Percentiles rank a stretch among this genome's conserved stretches.
phyloP scores from a whole-genome alignment of 2,329 filamentous ascomycete genomes.

The Colletotrichum shisoi region DNA sequence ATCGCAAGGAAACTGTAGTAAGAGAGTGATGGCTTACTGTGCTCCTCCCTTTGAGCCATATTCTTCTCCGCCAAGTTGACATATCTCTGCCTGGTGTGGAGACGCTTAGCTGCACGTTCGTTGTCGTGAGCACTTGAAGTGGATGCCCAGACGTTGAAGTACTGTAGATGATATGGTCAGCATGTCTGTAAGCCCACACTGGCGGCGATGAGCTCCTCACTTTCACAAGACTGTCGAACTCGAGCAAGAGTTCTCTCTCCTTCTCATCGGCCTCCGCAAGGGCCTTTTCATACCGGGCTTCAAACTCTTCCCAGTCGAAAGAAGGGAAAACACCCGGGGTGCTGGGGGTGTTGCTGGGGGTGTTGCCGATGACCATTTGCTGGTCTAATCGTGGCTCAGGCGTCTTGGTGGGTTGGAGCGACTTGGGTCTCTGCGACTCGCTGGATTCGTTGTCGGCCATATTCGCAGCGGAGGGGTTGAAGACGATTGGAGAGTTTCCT shows the following conservation, averaged over 20 bases:
- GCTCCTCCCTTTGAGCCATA: slow-evolving; percentile 76
- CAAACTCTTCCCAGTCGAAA: slow-evolving; percentile 82
- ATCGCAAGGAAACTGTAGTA: neutral
- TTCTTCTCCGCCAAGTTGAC: slow-evolving; percentile 77
- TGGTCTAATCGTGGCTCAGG: slow-evolving; percentile 52
- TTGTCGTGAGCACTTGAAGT: slow-evolving; percentile 77
- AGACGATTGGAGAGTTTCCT: neutral
- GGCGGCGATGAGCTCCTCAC: slow-evolving; percentile 49
- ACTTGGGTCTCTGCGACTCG: slow-evolving; percentile 23
- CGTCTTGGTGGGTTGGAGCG: slow-evolving; percentile 45
- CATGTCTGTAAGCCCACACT: slow-evolving; percentile 4
- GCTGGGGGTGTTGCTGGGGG: slow-evolving; percentile 51
- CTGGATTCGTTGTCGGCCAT: slow-evolving; percentile 26
- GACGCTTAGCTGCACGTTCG: slow-evolving; percentile 77
- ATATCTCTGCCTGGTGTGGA: slow-evolving; percentile 80
- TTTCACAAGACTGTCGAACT: slow-evolving; percentile 73
- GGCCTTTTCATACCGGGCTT: slow-evolving; percentile 71
- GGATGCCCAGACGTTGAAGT: slow-evolving; percentile 81
- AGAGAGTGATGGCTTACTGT: slow-evolving; percentile 68
- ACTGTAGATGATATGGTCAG: slow-evolving; percentile 57
- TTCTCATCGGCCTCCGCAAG: slow-evolving; percentile 68
- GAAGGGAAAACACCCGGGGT: slow-evolving; percentile 61
- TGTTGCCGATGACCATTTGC: slow-evolving; percentile 46
- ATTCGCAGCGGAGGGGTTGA: neutral
- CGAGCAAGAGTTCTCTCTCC: slow-evolving; percentile 71